Evolutionary conservation across 1,284 basidiomycete species (phyloP), one percentile per base, ranked within the genome.

Genomic region (Ustilago trichophora): DNA sequence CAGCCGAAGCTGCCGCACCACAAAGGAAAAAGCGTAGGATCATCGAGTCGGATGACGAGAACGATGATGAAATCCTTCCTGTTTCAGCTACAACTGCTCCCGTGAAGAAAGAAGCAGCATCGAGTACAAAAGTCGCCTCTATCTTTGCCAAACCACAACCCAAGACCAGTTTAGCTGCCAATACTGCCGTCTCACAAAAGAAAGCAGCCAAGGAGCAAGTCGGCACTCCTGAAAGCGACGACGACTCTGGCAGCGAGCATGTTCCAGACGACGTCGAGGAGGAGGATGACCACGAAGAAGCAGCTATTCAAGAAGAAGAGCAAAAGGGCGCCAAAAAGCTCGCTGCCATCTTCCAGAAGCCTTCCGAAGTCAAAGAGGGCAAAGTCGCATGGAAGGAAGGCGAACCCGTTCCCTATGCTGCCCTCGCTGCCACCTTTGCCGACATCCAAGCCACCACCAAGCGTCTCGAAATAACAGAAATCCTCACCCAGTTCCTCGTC

Each of bases 391-490:
- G 94, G 94, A 90, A 92, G 83, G 84, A 84, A 27, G 93, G 92
- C 22, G 86, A 90, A 71, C 87, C 92, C 2, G 90, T 98, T 11
- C 95, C 96, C 0, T 99, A 99, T 81, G 89, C 91, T 9, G 91
- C 93, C 3, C 86, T 99, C 22, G 89, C 93, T 1, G 89, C 91
- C 63, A 88, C 91, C 0, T 98, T 98, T 79, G 86, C 89, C 26
- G 84, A 91, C 46, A 98, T 99, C 67, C 94, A 97, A 82, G 88
- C 89, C 3, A 99, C 96, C 1, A 97, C 94, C 2, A 98, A 98
- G 80, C 90, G 96, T 7, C 84, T 98, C 32, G 93, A 96, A 82
- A 99, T 98, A 82, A 91, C 89, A 6, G 87, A 92, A 1, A 85
- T 93, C 60, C 86, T 98, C 22, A 98, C 93, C 0, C 86, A 90